Evolutionary conservation across 2,329 filamentous ascomycete genomes (phyloP).

Genomic region (Fusarium drepaniforme): DNA sequence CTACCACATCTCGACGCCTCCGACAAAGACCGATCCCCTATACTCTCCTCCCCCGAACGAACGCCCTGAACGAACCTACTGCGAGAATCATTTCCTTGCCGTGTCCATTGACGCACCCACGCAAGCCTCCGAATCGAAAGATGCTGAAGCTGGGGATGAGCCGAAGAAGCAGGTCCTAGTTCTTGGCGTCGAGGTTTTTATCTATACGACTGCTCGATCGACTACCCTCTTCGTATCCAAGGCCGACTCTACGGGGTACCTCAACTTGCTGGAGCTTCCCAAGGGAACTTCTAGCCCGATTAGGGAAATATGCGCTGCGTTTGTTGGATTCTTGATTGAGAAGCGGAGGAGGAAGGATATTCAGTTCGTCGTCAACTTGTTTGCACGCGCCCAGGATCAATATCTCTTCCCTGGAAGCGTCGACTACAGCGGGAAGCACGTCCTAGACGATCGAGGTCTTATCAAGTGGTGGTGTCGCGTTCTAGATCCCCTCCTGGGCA

Average conservation of each 20-base stretch:
- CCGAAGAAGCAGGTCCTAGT: slow-evolving; percentile 70
- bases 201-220: slow-evolving; percentile 84
- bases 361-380: slow-evolving; percentile 85
- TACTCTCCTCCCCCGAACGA: slow-evolving; percentile 82
- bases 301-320: slow-evolving; percentile 78
- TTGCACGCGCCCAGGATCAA: slow-evolving; percentile 91
- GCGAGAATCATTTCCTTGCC: slow-evolving; percentile 83
- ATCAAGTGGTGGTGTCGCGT: slow-evolving; percentile 97
- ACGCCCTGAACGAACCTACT: slow-evolving; percentile 81
- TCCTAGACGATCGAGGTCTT: slow-evolving; percentile 88
- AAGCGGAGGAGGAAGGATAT: slow-evolving; percentile 73
- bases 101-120: slow-evolving; percentile 58
- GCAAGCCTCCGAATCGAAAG: slow-evolving; percentile 28
- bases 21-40: slow-evolving; percentile 79
- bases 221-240: slow-evolving; percentile 96
- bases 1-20: slow-evolving; percentile 90
- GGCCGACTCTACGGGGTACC: slow-evolving; percentile 93
- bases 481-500: slow-evolving; percentile 78
- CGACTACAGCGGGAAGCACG: slow-evolving; percentile 87
- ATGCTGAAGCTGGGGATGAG: slow-evolving; percentile 34
- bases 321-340: slow-evolving; percentile 80
- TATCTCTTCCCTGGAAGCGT: slow-evolving; percentile 96
- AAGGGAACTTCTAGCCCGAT: slow-evolving; percentile 78
- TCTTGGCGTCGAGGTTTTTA: slow-evolving; percentile 86
- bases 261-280: slow-evolving; percentile 74